Base-by-base conservation (phyloP, 805 yeast species). In the Ogataea chonburiensis region DNA sequence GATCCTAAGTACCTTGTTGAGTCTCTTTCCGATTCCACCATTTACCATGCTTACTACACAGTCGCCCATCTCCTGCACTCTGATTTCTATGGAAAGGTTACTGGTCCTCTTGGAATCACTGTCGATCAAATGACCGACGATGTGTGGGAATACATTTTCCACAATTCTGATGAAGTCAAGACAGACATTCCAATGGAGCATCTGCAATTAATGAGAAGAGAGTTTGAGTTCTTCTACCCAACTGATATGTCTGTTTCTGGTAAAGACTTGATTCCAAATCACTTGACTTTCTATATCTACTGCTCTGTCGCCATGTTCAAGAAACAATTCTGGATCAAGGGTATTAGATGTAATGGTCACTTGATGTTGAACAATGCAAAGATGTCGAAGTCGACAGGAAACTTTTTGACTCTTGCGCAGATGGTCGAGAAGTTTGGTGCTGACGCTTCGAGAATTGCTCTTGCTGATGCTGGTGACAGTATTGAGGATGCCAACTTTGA, bases 401-500 rank as follows among this genome's bases (percentile, higher is more conserved):
- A 93, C 70, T 93, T 93, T 61, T 72, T 86, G 80, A 93, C 98
- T 34, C 71, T 93, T 62, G 75, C 80, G 53, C 87, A 93, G 63
- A 75, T 84, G 60, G 81, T 81, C 42, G 73, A 78, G 53, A 93
- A 93, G 66, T 93, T 81, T 52, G 98, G 98, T 63, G 95, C 98
- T 34, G 98, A 93, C 64, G 97, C 98, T 26, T 71, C 96, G 8
- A 84, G 98, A 73, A 86, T 93, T 61, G 97, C 98, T 5, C 70
- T 93, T 48, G 98, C 98, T 29, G 98, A 93, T 70, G 96, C 97
- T 34, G 98, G 98, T 71, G 98, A 93, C 61, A 72, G 93, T 27
- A 79, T 88, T 50, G 98, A 93, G 68, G 98, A 93, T 64, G 98
- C 98, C 35, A 93, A 93, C 71, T 86, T 93, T 58, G 98, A 93